Evolutionary conservation across 257 asterid genomes (phyloP), one percentile per base, ranked within the genome.

Genomic region (Prunella vulgaris): DNA sequence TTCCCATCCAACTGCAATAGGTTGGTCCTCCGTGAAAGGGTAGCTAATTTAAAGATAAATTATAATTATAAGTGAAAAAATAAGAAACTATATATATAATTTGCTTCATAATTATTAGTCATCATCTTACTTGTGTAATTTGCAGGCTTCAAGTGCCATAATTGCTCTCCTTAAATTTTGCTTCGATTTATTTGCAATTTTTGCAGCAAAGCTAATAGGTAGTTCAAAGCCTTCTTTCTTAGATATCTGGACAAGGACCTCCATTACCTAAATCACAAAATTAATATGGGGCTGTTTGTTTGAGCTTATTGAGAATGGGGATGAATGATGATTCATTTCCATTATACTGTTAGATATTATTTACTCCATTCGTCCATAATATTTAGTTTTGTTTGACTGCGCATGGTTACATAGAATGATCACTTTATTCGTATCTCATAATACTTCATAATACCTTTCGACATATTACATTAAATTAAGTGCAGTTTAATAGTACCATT

Each of bases 71-170:
- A 15, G 53, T n/a, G 10, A 46, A 46, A 40, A 30, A 46, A 14
- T 13, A 14, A 42, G 38, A 67, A 60, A 13, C 13, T 40, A 10
- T n/a, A 12, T 46, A 15, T 15, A 42, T 63, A 58, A 53, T 3
- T 44, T 44, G 48, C 15, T 64, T 40, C n/a, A 42, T 25, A 25
- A 14, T 46, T 14, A 17, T 22, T 56, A 49, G 1, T 60, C 2
- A 60, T 33, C 75, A 60, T 33, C 75, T 78, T 81, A 90, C 96
- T 85, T 88, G 86, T 88, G 94, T 15, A 88, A 88, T 80, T 84
- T 91, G 87, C 97, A 91, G 74, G 97, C 95, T 82, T 91, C 96
- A 64, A 91, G 96, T 51, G 95, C 91, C 96, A 91, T 86, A 51
- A 91, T 85, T 67, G 97, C 96, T 76, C 87, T 84, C 77, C 96